A percentile compares a stretch with the other conserved stretches of the same genome.
phyloP scores from a whole-genome alignment of 768 basidiomycete genomes.

The Pholiota microspora region DNA sequence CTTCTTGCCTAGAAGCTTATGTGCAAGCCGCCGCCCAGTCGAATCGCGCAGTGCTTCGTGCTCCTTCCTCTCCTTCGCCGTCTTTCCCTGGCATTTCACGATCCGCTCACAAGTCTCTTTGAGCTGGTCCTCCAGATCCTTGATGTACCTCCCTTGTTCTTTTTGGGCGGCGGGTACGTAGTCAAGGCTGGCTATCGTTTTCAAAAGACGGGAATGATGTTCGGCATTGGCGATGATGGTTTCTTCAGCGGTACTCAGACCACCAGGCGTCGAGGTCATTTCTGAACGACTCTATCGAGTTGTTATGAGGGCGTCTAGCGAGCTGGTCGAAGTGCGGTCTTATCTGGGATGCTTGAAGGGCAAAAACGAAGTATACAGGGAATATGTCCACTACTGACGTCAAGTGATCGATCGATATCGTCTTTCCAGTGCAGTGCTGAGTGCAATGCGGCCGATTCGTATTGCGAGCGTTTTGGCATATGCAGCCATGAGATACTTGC shows the following conservation, averaged over 20 bases:
- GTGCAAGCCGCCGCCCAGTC: conserved; percentile 34
- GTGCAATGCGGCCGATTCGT: too few species aligned
- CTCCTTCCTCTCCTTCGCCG: conserved; percentile 44
- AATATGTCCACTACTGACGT: too few species aligned
- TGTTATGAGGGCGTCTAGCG: too few species aligned
- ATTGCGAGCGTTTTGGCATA: too few species aligned
- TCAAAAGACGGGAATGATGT: conserved; percentile 36
- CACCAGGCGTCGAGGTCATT: too few species aligned
- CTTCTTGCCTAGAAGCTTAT: conserved; percentile 38
- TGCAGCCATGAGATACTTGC: too few species aligned
- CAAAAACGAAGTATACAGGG: too few species aligned
- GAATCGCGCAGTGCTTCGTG: conserved; percentile 40
- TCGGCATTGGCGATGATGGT: conserved; percentile 34
- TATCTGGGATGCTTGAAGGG: too few species aligned
- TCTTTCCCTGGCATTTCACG: conserved; percentile 30
- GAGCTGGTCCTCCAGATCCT: conserved; percentile 30
- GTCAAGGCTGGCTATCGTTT: conserved; percentile 33
- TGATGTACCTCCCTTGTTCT: conserved; percentile 34
- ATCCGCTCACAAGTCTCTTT: conserved; percentile 23
- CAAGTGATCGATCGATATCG: too few species aligned
- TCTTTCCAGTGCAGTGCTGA: too few species aligned
- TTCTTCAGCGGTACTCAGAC: conserved; percentile 28
- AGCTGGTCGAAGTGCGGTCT: too few species aligned
- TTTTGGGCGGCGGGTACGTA: conserved; percentile 36
- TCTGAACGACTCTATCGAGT: too few species aligned